Base-by-base conservation (phyloP, 164 flowering plant species). In the Buxus sempervirens region DNA sequence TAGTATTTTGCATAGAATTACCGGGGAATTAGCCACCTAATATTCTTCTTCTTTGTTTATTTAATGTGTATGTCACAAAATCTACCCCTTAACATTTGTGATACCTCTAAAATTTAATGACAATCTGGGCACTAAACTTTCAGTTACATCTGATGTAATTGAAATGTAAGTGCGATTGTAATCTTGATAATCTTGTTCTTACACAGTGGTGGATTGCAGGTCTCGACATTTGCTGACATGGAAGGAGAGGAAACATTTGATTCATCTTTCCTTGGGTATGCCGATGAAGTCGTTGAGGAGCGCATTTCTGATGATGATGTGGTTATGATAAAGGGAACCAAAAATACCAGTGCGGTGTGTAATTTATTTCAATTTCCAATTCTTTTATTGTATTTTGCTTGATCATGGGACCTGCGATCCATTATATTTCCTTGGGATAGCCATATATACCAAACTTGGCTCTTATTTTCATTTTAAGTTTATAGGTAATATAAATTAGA, bases 201-300 rank as follows among this genome's bases (percentile, higher is more conserved):
- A 8, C 14, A 24, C 12, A 6, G 60, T 62, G 36, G 18, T 70
- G 36, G 7, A 24, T 24, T 75, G 60, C 77, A 95, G 99, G 88
- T 95, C 63, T 86, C 96, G 72, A 95, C 99, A 42, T 95, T 95
- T 82, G 99, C 99, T 74, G 99, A 95, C 63, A 89, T 89, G 97
- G 99, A 95, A 79, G 99, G 99, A 56, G 97, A 92, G 49, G 99
- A 95, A 82, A 92, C 98, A 48, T 95, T 87, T 85, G 99, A 93
- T 75, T 65, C 96, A 4, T 90, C 98, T 57, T 63, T 87, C 63
- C 90, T 96, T 70, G 99, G 99, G 48, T 70, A 68, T 71, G 98
- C 99, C 0, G 96, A 91, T 63, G 97, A 96, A 80, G 99, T 96
- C 66, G 92, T 86, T 13, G 99, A 92, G 75, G 99, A 95, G 78